Conservation (phyloP, 2,329 filamentous ascomycete species). For the Byssochlamys sp. region DNA sequence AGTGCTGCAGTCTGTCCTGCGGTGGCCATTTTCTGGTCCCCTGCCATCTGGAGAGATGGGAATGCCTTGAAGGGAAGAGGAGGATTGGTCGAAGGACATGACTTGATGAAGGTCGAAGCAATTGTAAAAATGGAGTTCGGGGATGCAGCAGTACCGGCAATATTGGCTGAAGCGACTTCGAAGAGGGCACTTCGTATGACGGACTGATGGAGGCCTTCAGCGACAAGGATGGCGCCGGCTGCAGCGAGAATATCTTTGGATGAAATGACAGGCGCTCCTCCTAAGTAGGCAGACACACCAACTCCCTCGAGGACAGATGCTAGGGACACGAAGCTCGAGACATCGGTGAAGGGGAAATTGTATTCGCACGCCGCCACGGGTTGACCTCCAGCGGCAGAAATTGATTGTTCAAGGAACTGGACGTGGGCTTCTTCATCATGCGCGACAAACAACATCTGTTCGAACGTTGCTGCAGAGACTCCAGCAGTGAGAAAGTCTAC, state of each 20-base stretch:
- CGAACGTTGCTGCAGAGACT: constrained; percentile 41
- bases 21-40: constrained; percentile 8
- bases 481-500: constrained; percentile 46
- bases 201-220: constrained; percentile 56
- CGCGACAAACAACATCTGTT: constrained; percentile 48
- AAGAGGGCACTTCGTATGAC: constrained; percentile 47
- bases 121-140: constrained; percentile 55
- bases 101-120: constrained; percentile 52
- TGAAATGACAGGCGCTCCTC: constrained; percentile 50
- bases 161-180: constrained; percentile 46
- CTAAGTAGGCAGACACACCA: constrained; percentile 52
- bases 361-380: constrained; percentile 50
- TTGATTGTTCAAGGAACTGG: constrained; percentile 42
- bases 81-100: constrained; percentile 48
- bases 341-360: constrained; percentile 42
- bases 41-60: constrained; percentile 34
- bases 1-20: constrained; percentile 9
- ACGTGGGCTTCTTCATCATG: constrained; percentile 52
- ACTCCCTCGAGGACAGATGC: constrained; percentile 49
- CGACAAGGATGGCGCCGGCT: constrained; percentile 54
- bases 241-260: constrained; percentile 50
- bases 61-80: constrained; percentile 53
- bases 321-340: constrained; percentile 43
- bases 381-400: constrained; percentile 37
- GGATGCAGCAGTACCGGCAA: constrained; percentile 52